phyloP scores from a whole-genome alignment of 345 rosid genomes.

The Boechera retrofracta region DNA sequence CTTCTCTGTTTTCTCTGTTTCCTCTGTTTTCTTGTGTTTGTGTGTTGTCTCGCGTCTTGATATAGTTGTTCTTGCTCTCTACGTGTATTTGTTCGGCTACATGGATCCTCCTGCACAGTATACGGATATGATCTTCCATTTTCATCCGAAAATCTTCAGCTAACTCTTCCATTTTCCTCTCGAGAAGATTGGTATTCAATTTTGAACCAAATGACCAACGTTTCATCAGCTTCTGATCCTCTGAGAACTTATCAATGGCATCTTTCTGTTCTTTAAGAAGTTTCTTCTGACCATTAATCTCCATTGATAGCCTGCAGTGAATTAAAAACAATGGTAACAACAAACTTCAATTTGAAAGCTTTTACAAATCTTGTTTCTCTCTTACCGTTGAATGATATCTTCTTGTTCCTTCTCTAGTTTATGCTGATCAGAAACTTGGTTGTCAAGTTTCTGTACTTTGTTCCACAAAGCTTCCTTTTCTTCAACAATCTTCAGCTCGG shows the following conservation, averaged over 20 bases:
- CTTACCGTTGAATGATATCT: slow-evolving; percentile 32
- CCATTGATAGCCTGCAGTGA: slow-evolving; percentile 32
- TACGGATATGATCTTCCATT: neutral
- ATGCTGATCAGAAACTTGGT: neutral
- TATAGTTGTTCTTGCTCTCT: slow-evolving; percentile 24
- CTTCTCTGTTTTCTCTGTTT: slow-evolving; percentile 24
- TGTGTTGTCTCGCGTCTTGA: slow-evolving; percentile 25
- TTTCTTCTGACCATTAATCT: slow-evolving; percentile 47
- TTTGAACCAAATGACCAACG: no score
- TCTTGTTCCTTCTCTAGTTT: slow-evolving; percentile 33
- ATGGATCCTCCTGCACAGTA: no score
- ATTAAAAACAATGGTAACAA: neutral
- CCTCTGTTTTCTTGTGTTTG: neutral
- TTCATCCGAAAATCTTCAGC: slow-evolving; percentile 58
- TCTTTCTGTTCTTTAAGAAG: slow-evolving; percentile 46
- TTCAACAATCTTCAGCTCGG: slow-evolving; percentile 44
- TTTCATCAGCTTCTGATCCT: slow-evolving; percentile 35
- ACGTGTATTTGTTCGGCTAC: slow-evolving; percentile 3
- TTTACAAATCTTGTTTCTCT: neutral
- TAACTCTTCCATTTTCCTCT: slow-evolving; percentile 44
- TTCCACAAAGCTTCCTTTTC: slow-evolving; percentile 46
- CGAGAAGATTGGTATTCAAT: no score
- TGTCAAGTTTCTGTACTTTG: slow-evolving; percentile 47
- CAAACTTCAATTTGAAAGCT: neutral
- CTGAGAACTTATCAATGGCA: slow-evolving; percentile 31